Conservation (phyloP, 2,329 filamentous ascomycete species). For the Diaporthe aspalathi region DNA sequence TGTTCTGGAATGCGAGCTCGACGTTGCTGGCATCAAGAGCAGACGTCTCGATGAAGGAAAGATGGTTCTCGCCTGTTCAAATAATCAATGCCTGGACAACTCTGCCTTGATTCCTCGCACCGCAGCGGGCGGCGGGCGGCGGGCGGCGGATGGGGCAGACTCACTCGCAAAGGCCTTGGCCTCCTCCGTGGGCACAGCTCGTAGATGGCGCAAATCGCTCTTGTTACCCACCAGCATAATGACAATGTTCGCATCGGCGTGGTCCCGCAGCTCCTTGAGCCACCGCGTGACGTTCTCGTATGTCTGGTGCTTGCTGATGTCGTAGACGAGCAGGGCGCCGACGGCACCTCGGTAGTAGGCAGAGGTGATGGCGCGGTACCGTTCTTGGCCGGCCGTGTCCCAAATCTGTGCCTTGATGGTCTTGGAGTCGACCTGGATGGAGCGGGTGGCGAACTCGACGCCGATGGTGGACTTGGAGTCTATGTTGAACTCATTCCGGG, state of each 20-base stretch:
- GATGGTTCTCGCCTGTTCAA: conserved; percentile 86
- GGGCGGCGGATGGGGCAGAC: conserved; percentile 13
- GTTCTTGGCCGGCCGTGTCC: conserved; percentile 99
- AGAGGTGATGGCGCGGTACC: conserved; percentile 98
- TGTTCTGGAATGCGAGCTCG: conserved; percentile 99
- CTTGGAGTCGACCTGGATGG: conserved; percentile 98
- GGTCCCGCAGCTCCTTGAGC: conserved; percentile 98
- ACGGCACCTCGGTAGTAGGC: conserved; percentile 99
- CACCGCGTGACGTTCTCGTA: conserved; percentile 99
- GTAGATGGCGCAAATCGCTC: conserved; percentile 98
- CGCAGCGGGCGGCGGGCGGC: not conserved
- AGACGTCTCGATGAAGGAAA: conserved; percentile 99
- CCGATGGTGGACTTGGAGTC: conserved; percentile 99
- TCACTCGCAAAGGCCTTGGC: conserved; percentile 97
- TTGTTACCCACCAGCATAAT: conserved; percentile 99
- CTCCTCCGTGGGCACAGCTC: conserved; percentile 97
- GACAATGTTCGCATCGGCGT: conserved; percentile 98
- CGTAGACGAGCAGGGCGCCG: conserved; percentile 96
- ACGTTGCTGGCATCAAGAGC: conserved; percentile 99
- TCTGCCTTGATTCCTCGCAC: not conserved
- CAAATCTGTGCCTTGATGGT: conserved; percentile 99
- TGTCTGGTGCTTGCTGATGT: conserved; percentile 99
- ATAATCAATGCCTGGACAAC: conserved; percentile 43
- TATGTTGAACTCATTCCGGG: conserved; percentile 99
- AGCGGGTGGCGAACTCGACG: conserved; percentile 98